These are phyloP conservation scores for Coniochaeta prunicola DNA, from an alignment of 2,329 filamentous ascomycete species.

Conservation along the genomic window DNA sequence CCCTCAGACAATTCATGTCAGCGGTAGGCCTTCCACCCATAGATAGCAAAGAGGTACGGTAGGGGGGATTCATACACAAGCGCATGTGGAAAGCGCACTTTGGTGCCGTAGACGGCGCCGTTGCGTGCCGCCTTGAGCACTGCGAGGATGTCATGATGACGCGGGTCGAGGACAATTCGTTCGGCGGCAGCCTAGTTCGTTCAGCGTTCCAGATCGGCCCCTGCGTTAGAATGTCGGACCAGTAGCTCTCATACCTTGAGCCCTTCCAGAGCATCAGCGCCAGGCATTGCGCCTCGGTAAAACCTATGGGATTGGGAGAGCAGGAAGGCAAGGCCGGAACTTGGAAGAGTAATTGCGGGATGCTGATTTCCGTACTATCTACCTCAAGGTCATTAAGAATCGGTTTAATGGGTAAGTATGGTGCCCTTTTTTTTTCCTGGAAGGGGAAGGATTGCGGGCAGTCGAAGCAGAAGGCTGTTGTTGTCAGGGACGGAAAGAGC, in stretches of 20 bases:
- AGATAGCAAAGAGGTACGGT: background rate
- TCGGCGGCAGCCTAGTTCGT: conserved; percentile 58
- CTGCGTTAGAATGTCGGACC: background rate
- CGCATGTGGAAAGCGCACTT: conserved; percentile 97
- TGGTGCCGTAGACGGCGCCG: conserved; percentile 92
- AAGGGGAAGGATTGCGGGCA: too few relatives aligned
- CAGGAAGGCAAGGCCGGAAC: background rate
- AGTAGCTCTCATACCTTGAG: conserved; percentile 12
- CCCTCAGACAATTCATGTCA: background rate
- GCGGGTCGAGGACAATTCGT: conserved; percentile 71
- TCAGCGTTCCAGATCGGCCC: background rate
- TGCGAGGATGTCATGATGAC: conserved; percentile 76
- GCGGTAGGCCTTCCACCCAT: background rate
- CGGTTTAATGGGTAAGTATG: too few relatives aligned
- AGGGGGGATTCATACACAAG: conserved; percentile 51
- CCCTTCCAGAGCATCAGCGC: conserved; percentile 10
- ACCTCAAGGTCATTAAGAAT: too few relatives aligned
- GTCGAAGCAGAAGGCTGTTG: too few relatives aligned
- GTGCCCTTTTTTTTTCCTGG: too few relatives aligned
- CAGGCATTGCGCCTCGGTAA: conserved; percentile 16
- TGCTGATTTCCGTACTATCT: background rate
- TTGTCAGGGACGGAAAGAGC: background rate
- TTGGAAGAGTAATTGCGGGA: background rate
- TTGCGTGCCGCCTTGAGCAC: conserved; percentile 92
- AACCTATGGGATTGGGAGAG: conserved; percentile 1